Conservation (phyloP, 352 stramenopile genomes). For the Phytopythium cucurbitacearum region DNA sequence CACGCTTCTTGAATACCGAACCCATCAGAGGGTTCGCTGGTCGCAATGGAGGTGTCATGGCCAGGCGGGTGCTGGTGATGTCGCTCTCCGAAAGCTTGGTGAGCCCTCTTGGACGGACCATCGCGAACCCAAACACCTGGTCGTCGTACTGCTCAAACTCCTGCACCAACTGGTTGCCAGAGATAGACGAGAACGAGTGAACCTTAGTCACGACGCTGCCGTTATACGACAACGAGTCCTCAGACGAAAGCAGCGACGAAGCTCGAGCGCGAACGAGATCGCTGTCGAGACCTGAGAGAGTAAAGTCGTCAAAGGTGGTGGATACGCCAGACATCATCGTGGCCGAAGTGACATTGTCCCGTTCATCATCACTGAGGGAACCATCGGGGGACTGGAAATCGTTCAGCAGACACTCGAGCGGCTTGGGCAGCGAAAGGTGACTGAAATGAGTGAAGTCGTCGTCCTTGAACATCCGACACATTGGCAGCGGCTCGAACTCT, state of each 20-base stretch:
- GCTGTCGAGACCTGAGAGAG: constrained; percentile 53
- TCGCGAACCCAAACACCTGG: constrained; percentile 49
- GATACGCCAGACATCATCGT: constrained; percentile 37
- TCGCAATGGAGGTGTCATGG: constrained; percentile 46
- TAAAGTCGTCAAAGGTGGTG: constrained; percentile 46
- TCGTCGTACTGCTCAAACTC: constrained; percentile 75
- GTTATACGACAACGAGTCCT: constrained; percentile 38
- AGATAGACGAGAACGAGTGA: constrained; percentile 39
- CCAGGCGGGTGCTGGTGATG: constrained; percentile 26
- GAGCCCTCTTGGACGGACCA: constrained; percentile 11
- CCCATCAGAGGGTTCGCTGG: constrained; percentile 26
- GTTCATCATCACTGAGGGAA: constrained; percentile 31
- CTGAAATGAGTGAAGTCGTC: constrained; percentile 27
- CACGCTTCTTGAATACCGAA: constrained; percentile 41
- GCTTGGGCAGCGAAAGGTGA: constrained; percentile 47
- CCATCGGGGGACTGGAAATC: constrained; percentile 23
- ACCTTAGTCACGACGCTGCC: constrained; percentile 37
- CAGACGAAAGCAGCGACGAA: constrained; percentile 46
- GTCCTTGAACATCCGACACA: constrained; percentile 72
- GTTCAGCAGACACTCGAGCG: constrained; percentile 55
- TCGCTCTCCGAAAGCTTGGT: constrained; percentile 43
- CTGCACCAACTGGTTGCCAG: constrained; percentile 36
- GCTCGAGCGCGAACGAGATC: constrained; percentile 61
- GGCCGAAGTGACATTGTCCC: constrained; percentile 16
- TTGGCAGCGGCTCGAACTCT: constrained; percentile 66